phyloP scores from a whole-genome alignment of 192 early-diverging fungal genomes.

The Helicostylum pulchrum region DNA sequence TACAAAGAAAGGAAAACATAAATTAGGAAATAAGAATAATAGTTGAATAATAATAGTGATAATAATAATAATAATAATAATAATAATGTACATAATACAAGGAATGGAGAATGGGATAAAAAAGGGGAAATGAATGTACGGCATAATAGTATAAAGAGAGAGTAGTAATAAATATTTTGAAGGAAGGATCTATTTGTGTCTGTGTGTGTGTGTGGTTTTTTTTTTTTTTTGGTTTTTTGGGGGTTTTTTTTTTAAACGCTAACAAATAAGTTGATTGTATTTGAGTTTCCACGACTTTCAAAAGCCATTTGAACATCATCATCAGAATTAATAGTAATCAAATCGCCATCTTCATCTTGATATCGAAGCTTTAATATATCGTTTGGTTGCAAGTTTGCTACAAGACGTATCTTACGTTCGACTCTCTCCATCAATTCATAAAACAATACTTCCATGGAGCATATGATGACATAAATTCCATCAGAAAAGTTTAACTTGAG shows the following conservation, averaged over 20 bases:
- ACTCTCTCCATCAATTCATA: constrained; percentile 76
- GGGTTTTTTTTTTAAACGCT: constrained; percentile 11
- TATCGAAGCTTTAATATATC: constrained; percentile 74
- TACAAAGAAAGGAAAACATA: no score
- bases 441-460: constrained; percentile 72
- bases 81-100: no score
- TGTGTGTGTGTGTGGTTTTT: no score
- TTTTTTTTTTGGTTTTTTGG: no score
- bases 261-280: constrained; percentile 53
- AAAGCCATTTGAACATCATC: constrained; percentile 93
- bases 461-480: constrained; percentile 87
- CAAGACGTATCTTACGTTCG: constrained; percentile 87
- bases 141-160: no score
- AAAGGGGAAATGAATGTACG: no score
- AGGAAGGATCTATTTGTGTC: no score
- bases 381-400: constrained; percentile 58
- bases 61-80: no score
- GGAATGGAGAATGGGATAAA: no score
- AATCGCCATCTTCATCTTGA: constrained; percentile 92
- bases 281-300: constrained; percentile 55
- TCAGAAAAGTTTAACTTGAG: constrained; percentile 87
- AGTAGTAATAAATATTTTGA: no score
- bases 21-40: no score
- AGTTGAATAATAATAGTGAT: no score
- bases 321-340: constrained; percentile 80